Evolutionary conservation across 2,329 filamentous ascomycete species (phyloP).

Genomic region (Knufia fluminis): DNA sequence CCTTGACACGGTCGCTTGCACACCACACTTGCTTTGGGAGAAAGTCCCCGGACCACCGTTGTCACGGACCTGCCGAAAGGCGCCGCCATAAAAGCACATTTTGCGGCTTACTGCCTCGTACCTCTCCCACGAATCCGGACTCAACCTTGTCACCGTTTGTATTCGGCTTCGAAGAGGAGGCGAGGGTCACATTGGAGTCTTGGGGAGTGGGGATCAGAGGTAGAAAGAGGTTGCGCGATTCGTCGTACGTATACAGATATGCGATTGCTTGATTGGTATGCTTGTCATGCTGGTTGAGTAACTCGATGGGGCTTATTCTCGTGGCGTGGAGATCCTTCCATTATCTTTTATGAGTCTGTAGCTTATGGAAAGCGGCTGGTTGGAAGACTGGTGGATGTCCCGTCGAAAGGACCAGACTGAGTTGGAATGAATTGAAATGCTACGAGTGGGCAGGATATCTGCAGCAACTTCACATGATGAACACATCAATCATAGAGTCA

Average conservation of each 20-base stretch:
- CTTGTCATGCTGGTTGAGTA: slow-evolving; percentile 47
- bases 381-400: slow-evolving; percentile 45
- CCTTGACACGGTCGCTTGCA: slow-evolving; percentile 28
- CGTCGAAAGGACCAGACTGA: slow-evolving; percentile 61
- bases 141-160: slow-evolving; percentile 40
- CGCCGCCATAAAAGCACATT: slow-evolving; percentile 97
- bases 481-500: slow-evolving; percentile 89
- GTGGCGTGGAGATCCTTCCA: slow-evolving; percentile 72
- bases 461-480: slow-evolving; percentile 72
- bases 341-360: slow-evolving; percentile 38
- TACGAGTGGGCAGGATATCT: no score
- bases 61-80: slow-evolving; percentile 72
- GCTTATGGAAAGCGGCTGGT: slow-evolving; percentile 46
- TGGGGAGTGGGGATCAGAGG: slow-evolving; percentile 11
- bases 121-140: slow-evolving; percentile 39
- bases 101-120: slow-evolving; percentile 68
- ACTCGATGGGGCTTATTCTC: slow-evolving; percentile 99
- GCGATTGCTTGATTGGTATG: slow-evolving; percentile 65
- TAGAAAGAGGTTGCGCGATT: slow-evolving; percentile 46
- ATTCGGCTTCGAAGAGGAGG: slow-evolving; percentile 39
- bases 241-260: slow-evolving; percentile 95
- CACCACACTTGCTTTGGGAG: slow-evolving; percentile 74
- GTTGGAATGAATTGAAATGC: slow-evolving; percentile 11
- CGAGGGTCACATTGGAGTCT: slow-evolving; percentile 22
- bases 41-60: slow-evolving; percentile 98